These are phyloP conservation scores for Papilionanthe hybrid DNA, from an alignment of 116 monocot species.

Conservation along the genomic window DNA sequence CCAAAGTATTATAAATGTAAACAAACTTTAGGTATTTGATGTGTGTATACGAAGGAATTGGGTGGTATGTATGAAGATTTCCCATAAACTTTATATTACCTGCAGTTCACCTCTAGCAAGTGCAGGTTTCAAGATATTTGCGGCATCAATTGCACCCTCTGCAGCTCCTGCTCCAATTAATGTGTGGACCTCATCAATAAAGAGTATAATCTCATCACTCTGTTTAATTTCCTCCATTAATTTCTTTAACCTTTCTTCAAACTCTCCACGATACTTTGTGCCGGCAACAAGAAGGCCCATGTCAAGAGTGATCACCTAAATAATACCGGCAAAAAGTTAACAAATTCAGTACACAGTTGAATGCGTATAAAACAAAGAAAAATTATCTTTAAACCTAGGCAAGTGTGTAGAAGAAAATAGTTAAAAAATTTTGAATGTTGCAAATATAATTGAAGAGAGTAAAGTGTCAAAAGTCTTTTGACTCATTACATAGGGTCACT, in stretches of 20 bases:
- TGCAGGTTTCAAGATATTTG: conserved; percentile 94
- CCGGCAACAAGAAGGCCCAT: conserved; percentile 99
- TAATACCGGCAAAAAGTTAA: conserved; percentile 2
- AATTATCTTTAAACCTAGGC: background rate
- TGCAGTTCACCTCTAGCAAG: conserved; percentile 99
- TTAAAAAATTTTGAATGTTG: background rate
- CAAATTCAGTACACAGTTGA: background rate
- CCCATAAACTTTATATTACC: conserved; percentile 30
- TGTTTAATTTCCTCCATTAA: conserved; percentile 98
- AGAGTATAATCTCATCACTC: conserved; percentile 92
- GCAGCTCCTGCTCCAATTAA: conserved; percentile 98
- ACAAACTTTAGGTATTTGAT: too few species aligned
- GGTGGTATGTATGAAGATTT: too few species aligned
- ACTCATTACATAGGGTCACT: too few species aligned
- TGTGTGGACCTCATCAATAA: conserved; percentile 98
- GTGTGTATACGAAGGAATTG: too few species aligned
- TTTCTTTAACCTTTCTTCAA: conserved; percentile 97
- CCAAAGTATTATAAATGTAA: too few species aligned
- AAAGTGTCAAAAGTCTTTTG: too few species aligned
- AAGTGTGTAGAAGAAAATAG: background rate
- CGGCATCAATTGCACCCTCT: conserved; percentile 98
- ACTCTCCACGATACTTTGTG: conserved; percentile 97
- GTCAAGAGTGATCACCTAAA: conserved; percentile 89
- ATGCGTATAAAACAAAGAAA: background rate
- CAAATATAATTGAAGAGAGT: background rate